Percentiles rank a stretch among this genome's conserved stretches.
Evolutionary conservation across 2,329 filamentous ascomycete species (phyloP).

Genomic region (Hymenoscyphus albidus): DNA sequence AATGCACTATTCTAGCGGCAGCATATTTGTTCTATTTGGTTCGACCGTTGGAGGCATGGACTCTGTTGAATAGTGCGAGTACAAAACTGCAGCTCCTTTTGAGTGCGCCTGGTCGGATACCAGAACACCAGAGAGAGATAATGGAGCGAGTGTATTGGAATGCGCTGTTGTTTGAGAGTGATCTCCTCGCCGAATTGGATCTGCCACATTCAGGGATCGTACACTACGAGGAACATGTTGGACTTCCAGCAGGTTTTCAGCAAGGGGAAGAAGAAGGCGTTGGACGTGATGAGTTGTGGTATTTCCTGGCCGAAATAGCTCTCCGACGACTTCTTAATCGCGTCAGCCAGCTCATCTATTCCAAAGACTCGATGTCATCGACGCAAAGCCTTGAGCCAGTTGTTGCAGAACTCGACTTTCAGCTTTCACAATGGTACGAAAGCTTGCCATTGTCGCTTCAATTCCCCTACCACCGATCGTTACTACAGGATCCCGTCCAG

Average conservation of each 20-base stretch:
- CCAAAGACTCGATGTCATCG: constrained; percentile 66
- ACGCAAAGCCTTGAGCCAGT: constrained; percentile 72
- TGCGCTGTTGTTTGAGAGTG: constrained; percentile 73
- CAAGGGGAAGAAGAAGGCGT: constrained; percentile 60
- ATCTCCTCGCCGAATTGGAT: constrained; percentile 74
- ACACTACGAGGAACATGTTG: constrained; percentile 76
- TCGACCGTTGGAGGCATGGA: constrained; percentile 80
- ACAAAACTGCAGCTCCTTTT: constrained; percentile 77
- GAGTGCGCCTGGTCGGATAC: constrained; percentile 68
- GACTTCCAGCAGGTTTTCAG: constrained; percentile 73
- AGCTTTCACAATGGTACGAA: constrained; percentile 82
- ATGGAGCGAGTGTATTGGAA: constrained; percentile 84
- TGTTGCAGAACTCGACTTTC: constrained; percentile 75
- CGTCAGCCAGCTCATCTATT: constrained; percentile 76
- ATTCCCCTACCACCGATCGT: constrained; percentile 67
- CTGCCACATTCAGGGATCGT: constrained; percentile 80
- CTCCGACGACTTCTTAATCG: constrained; percentile 72
- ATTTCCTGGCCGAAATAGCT: constrained; percentile 80
- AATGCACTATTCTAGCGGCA: constrained; percentile 76
- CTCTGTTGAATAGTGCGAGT: constrained; percentile 71
- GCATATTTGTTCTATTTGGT: constrained; percentile 83
- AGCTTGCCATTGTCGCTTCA: constrained; percentile 70
- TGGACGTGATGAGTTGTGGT: constrained; percentile 77
- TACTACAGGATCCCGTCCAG: constrained; percentile 70
- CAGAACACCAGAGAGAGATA: constrained; percentile 66